Base-by-base conservation (phyloP, 208 protist species). In the Borovskyia barvae region DNA sequence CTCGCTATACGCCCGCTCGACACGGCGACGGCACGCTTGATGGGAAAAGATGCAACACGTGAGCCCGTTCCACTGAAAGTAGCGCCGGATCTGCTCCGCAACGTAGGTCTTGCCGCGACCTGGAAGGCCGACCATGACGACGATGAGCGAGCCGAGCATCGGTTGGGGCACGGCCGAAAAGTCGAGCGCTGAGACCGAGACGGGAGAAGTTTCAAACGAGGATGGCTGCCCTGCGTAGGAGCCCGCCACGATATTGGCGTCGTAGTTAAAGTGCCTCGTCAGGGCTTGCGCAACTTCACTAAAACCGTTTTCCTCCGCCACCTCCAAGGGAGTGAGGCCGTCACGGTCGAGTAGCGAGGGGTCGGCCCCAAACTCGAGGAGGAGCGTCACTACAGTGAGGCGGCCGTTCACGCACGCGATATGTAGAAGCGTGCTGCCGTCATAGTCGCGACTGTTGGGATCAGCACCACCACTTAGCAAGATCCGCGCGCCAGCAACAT, bases 51-150 rank as follows among this genome's bases (percentile, higher is more conserved):
- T 88, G 19, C 45, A 69, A 61, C 77, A 87, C 42, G 70, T 64
- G 25, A 95, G 62, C 45, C 87, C 90, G 58, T 92, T 91, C 90
- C 92, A 97, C 60, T 91, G 77, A 58, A 95, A 93, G 69, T 95
- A 95, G 17, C 92, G 85, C 26, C 76, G 69, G 42, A 97, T 97
- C 54, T 93, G 85, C 60, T 87, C 72, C n/a, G 87, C 81, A 9
- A 93, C 82, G 50, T 91, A 96, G n/a, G 73, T 90, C 62, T 97
- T 97, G 19, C 90, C 92, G 2, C 88, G 72, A 1, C 78, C 89
- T 0, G 92, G 90, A 7, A 97, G 81, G 1, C 92, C 92, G 0
- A 95, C 85, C 90, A 97, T 95, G 39, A 93, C 72, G 12, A 97
- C 79, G 59, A 97, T 92, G 32, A 97, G 76, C 12, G 77, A 84